Base-by-base conservation (phyloP, 2,329 filamentous ascomycete genomes). In the Mycosphaerella sp. region DNA sequence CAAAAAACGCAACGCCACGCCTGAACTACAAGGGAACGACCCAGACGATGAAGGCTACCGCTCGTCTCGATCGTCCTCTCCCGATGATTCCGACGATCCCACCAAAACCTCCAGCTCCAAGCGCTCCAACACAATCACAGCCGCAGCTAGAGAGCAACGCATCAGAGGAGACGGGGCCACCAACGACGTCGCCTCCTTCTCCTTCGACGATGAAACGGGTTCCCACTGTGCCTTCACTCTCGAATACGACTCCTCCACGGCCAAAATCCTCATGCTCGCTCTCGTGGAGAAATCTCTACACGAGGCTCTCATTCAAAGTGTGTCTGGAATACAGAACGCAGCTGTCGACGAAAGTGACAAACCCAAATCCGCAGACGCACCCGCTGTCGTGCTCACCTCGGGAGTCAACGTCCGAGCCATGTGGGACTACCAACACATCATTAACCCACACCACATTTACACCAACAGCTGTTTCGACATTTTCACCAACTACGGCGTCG, bases 391-490 rank as follows among this genome's bases (percentile, higher is more conserved):
- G 51, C 80, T 89, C 64, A 92, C 89, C 1, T 82, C 86, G 26
- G 93, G 93, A 55, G 86, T 91, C 64, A 98, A 97, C 72, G 77
- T 98, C 41, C 78, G 81, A 60, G 91, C 91, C 26, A 95, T 98
- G 86, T 90, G 93, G 69, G 84, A 87, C 57, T 93, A 89, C 70
- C 81, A 86, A 64, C 82, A 93, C 66, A 84, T 87, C 69, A 87
- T 97, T 74, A 84, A 96, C 72, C 87, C 89, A 1, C 84, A 95
- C 74, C 82, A 80, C 52, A 85, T 95, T 66, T 84, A 87, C 72
- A 96, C 92, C 61, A 98, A 98, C 75, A 92, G 95, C 64, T 91
- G 97, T 60, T 85, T 85, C 36, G 83, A 90, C 38, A 87, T 97
- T 70, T 82, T 97, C 11, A 76, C 79, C 23, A 80, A 87, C 49